Evolutionary conservation across 768 basidiomycete genomes (phyloP).

Genomic region (Imleria badia): DNA sequence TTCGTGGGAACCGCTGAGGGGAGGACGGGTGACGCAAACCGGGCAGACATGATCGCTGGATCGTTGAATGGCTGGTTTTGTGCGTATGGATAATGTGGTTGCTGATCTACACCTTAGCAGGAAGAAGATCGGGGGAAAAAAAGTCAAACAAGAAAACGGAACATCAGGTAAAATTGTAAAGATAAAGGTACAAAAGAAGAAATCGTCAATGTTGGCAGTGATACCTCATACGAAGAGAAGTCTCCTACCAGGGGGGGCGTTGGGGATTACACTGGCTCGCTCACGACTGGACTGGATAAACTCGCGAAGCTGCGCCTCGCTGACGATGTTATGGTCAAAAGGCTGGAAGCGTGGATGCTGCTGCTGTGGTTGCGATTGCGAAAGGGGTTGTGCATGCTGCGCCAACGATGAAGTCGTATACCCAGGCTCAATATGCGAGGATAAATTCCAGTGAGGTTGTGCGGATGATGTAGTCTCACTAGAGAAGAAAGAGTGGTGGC

Average conservation of each 20-base stretch:
- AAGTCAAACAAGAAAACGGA: constrained; percentile 6
- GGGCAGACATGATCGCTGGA: constrained; percentile 79
- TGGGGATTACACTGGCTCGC: constrained; percentile 40
- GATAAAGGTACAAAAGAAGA: constrained; percentile 27
- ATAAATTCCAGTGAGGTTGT: constrained; percentile 46
- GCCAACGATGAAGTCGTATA: constrained; percentile 48
- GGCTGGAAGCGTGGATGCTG: constrained; percentile 51
- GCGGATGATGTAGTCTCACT: constrained; percentile 36
- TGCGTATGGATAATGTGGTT: constrained; percentile 34
- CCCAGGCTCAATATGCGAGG: constrained; percentile 42
- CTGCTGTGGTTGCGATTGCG: constrained; percentile 36
- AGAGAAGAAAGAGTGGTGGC: constrained; percentile 49
- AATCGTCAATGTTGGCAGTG: constrained; percentile 34
- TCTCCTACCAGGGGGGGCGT: constrained; percentile 47
- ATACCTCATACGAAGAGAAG: constrained; percentile 41
- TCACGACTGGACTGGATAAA: constrained; percentile 73
- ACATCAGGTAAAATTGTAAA: constrained; percentile 25
- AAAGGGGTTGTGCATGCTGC: constrained; percentile 40
- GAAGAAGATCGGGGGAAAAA: constrained; percentile 12
- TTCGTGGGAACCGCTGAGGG: constrained; percentile 16
- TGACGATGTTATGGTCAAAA: constrained; percentile 52
- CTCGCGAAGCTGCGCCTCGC: constrained; percentile 76
- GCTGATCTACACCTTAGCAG: constrained; percentile 35
- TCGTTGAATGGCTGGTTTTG: constrained; percentile 59
- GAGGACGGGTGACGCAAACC: constrained; percentile 47